phyloP scores from a whole-genome alignment of 371 early-diverging fungal genomes.

The Rhizomucor miehei region DNA sequence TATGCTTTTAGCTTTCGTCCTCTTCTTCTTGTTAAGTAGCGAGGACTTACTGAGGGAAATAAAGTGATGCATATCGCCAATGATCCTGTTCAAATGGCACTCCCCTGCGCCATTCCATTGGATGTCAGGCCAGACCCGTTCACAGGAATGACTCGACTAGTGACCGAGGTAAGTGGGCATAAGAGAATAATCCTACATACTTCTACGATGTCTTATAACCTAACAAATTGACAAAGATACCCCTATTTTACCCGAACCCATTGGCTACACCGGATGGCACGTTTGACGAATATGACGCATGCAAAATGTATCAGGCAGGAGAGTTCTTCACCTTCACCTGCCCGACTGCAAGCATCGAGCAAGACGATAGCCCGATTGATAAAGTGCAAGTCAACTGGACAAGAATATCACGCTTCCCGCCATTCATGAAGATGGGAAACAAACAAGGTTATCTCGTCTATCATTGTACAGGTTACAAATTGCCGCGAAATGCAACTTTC shows the following conservation, averaged over 20 bases:
- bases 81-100: slow-evolving; percentile 38
- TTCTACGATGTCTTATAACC: background rate
- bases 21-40: too few species aligned
- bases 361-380: slow-evolving; percentile 12
- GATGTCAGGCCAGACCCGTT: slow-evolving; percentile 19
- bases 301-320: slow-evolving; percentile 39
- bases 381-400: slow-evolving; percentile 37
- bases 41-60: too few species aligned
- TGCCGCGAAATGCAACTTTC: slow-evolving; percentile 23
- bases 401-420: slow-evolving; percentile 23
- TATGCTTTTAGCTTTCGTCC: background rate
- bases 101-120: slow-evolving; percentile 24
- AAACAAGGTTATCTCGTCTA: slow-evolving; percentile 27
- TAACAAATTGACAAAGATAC: slow-evolving; percentile 15
- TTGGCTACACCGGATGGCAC: slow-evolving; percentile 22
- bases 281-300: slow-evolving; percentile 24
- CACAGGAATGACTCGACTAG: slow-evolving; percentile 12
- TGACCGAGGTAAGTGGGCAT: slow-evolving; percentile 21
- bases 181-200: background rate
- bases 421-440: slow-evolving; percentile 41
- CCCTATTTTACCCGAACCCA: slow-evolving; percentile 36
- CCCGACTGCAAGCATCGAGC: slow-evolving; percentile 14
- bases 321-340: slow-evolving; percentile 38
- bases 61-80: slow-evolving; percentile 40
- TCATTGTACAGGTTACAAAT: slow-evolving; percentile 33